Conservation (phyloP, 352 stramenopile species). For the Phytophthora idaei region DNA sequence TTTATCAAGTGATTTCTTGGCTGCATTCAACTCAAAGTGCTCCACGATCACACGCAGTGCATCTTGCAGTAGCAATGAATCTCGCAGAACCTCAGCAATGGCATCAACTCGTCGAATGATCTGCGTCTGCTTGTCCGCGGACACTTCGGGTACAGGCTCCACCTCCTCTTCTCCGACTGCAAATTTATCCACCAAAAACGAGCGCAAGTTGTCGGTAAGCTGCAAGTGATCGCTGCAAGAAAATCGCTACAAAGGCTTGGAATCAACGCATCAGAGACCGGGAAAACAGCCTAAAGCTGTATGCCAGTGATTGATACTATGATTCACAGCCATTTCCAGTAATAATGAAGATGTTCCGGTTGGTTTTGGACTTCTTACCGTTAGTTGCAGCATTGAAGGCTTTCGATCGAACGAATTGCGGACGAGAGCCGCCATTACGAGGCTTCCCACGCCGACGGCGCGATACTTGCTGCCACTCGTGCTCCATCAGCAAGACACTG, state of each 20-base stretch:
- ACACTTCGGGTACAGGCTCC: conserved; percentile 35
- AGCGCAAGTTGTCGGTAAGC: not conserved
- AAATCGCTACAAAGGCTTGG: not conserved
- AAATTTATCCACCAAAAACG: not conserved
- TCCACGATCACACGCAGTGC: conserved; percentile 29
- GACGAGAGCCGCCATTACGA: conserved; percentile 7
- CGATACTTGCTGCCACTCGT: conserved; percentile 39
- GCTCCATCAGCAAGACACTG: conserved; percentile 20
- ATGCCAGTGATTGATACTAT: conserved; percentile 20
- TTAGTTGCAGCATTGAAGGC: not conserved
- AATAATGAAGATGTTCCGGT: not conserved
- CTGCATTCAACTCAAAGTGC: conserved; percentile 34
- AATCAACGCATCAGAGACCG: not conserved
- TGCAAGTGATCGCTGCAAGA: not conserved
- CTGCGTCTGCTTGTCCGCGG: conserved; percentile 39
- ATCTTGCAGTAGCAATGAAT: conserved; percentile 36
- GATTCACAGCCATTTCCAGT: not conserved
- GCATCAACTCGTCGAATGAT: conserved; percentile 46
- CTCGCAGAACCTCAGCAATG: conserved; percentile 41
- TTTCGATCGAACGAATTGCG: conserved; percentile 4
- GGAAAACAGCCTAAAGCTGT: not conserved
- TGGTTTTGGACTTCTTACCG: not conserved
- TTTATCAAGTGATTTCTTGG: conserved; percentile 3
- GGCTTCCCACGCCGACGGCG: conserved; percentile 26
- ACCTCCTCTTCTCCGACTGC: conserved; percentile 29